Evolutionary conservation across 2,329 filamentous ascomycete species (phyloP).

Genomic region (Pseudogymnoascus sp.): DNA sequence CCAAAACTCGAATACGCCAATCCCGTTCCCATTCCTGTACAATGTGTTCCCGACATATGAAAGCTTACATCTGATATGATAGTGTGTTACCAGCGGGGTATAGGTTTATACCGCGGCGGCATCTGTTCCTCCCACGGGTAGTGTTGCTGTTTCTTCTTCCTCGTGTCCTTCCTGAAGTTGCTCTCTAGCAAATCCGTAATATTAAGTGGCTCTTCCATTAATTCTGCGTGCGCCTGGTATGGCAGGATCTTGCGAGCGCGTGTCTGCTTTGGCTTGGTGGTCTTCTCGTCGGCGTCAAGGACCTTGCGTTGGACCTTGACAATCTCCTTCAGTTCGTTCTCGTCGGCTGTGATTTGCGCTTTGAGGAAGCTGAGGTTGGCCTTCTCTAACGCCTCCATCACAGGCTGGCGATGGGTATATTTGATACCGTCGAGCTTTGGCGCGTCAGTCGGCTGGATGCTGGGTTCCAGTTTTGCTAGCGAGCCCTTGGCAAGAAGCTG

Average conservation of each 20-base stretch:
- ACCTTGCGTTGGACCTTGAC: constrained; percentile 43
- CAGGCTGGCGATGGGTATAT: constrained; percentile 65
- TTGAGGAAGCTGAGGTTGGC: constrained; percentile 56
- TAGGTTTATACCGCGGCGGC: constrained; percentile 6
- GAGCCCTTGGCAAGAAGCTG: constrained; percentile 67
- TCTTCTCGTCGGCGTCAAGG: constrained; percentile 2
- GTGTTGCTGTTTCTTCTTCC: neutral
- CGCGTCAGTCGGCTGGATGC: constrained; percentile 45
- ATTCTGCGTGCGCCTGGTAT: constrained; percentile 19
- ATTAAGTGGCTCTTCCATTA: constrained; percentile 20
- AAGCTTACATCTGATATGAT: constrained; percentile 4
- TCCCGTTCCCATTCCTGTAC: constrained; percentile 1
- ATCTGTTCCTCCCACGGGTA: constrained; percentile 17
- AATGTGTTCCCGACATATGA: neutral
- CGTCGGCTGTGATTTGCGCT: constrained; percentile 72
- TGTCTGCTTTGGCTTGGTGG: constrained; percentile 15
- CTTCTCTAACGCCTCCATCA: constrained; percentile 66
- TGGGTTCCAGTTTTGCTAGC: constrained; percentile 59
- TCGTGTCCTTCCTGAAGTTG: constrained; percentile 13
- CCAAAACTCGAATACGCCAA: neutral
- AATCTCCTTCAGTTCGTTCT: constrained; percentile 66
- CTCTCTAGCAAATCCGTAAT: constrained; percentile 18
- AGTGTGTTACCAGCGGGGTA: constrained; percentile 4
- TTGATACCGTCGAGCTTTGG: constrained; percentile 53
- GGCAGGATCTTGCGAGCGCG: constrained; percentile 17